These are phyloP conservation scores for Chalciporus chontae DNA, from an alignment of 768 basidiomycete genomes.

Conservation along the genomic window DNA sequence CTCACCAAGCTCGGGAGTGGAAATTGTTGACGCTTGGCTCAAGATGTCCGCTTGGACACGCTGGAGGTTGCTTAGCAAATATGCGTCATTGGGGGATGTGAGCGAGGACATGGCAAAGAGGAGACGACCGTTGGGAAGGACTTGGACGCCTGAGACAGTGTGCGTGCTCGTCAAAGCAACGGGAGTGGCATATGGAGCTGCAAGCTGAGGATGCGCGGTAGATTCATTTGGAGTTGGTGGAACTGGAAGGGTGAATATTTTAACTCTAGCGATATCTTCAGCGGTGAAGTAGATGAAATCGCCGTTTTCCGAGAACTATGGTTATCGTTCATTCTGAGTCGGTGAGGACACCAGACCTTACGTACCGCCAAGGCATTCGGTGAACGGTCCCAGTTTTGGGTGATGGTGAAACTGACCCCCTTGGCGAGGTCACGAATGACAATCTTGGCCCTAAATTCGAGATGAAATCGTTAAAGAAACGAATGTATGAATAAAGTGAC, in stretches of 20 bases:
- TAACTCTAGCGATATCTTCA: constrained; percentile 74
- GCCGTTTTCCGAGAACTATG: constrained; percentile 72
- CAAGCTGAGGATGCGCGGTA: constrained; percentile 44
- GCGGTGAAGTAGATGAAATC: constrained; percentile 68
- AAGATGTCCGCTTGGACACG: constrained; percentile 40
- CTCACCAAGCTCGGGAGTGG: constrained; percentile 40
- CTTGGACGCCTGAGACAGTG: constrained; percentile 58
- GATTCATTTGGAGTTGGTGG: constrained; percentile 57
- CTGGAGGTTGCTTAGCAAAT: constrained; percentile 51
- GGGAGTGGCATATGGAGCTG: constrained; percentile 48
- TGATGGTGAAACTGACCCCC: constrained; percentile 67
- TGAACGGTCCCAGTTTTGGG: constrained; percentile 84
- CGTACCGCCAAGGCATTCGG: constrained; percentile 33
- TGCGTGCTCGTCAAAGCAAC: constrained; percentile 55
- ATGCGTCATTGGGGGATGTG: constrained; percentile 77
- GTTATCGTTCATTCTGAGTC: neutral
- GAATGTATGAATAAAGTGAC: neutral
- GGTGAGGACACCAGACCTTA: neutral
- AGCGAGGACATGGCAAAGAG: constrained; percentile 74
- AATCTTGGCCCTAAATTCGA: constrained; percentile 56
- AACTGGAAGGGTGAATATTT: constrained; percentile 67
- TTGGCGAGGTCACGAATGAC: constrained; percentile 73
- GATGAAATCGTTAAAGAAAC: neutral
- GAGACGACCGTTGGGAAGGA: constrained; percentile 57
- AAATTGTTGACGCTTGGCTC: constrained; percentile 26